Evolutionary conservation across 169 alveolate genomes (phyloP), one percentile per base, ranked within the genome.

Genomic region (Sarcocystis neurona): DNA sequence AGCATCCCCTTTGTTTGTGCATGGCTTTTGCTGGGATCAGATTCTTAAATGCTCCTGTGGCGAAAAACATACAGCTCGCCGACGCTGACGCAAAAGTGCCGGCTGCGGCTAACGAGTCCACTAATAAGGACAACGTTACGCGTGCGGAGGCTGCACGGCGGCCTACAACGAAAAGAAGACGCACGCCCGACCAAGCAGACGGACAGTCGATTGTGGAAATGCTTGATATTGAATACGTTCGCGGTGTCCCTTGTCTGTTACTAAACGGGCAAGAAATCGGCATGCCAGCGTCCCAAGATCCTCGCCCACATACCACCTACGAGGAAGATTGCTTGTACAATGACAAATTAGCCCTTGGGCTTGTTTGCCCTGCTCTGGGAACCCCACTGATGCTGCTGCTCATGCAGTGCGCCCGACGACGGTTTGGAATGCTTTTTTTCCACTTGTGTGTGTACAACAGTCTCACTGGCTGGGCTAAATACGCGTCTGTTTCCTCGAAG

Each of bases 391-490:
- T 39, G 27, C 56, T 72, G 58, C 53, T 72, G 46, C 37, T 72
- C 58, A 72, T 72, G 3, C 82, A 72, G 82, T 72, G 82, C 6
- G 82, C 82, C 12, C 37, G 43, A 2, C 82, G 82, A 6, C 82
- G 82, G 30, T 72, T 27, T 32, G 82, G 82, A 18, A 72, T 72
- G 82, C 60, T 72, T 18, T 72, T 72, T 39, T 72, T 72, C 82
- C 82, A 72, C 56, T 56, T 72, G 1, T 72, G 82, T 18, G 32
- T 44, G 82, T 72, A 72, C 82, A 72, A 72, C 39, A 72, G 56
- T 39, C n/a, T 72, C 39, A n/a, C 82, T 15, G 82, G 82, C n/a
- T 72, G 82, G 82, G 82, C 41, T 12, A 72, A 72, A 20, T 72
- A 72, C 41, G n/a, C 46, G 34, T 72, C 82, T 10, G 58, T 41